phyloP scores from a whole-genome alignment of 306 rosid species.

The Dalbergia cultrata region DNA sequence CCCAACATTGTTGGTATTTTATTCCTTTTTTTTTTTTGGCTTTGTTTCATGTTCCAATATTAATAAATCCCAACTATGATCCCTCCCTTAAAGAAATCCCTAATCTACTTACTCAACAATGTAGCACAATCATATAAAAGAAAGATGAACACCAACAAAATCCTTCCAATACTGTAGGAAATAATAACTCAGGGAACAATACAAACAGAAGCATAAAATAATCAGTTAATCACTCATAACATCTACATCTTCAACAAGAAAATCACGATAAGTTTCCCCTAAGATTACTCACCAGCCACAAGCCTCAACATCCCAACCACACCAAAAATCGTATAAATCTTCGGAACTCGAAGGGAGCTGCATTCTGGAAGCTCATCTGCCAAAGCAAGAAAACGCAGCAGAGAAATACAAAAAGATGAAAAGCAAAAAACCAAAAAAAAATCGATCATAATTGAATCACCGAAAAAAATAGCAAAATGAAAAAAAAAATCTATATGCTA shows the following conservation, averaged over 20 bases:
- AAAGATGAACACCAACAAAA: slow-evolving; percentile 27
- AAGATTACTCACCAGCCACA: slow-evolving; percentile 73
- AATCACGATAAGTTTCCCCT: slow-evolving; percentile 28
- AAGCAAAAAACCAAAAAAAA: neutral
- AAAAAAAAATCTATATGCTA: neutral
- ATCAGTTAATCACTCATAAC: neutral
- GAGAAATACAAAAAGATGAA: neutral
- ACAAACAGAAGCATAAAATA: slow-evolving; percentile 11
- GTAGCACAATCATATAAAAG: slow-evolving; percentile 30
- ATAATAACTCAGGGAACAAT: slow-evolving; percentile 17
- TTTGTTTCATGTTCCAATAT: slow-evolving; percentile 25
- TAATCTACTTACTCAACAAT: slow-evolving; percentile 19
- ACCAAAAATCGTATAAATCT: slow-evolving; percentile 79
- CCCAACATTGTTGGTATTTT: slow-evolving; percentile 3
- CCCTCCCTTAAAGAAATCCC: neutral
- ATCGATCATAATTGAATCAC: neutral
- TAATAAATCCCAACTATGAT: neutral
- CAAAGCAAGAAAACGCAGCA: slow-evolving; percentile 34
- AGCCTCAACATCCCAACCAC: slow-evolving; percentile 90
- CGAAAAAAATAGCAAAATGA: neutral
- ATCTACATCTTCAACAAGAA: slow-evolving; percentile 32
- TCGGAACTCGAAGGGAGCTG: slow-evolving; percentile 78
- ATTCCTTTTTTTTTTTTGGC: slow-evolving; percentile 6
- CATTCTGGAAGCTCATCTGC: slow-evolving; percentile 85
- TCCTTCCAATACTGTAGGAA: slow-evolving; percentile 19